phyloP scores from a whole-genome alignment of 1,284 basidiomycete genomes.

The Cutaneotrichosporon mucoides region DNA sequence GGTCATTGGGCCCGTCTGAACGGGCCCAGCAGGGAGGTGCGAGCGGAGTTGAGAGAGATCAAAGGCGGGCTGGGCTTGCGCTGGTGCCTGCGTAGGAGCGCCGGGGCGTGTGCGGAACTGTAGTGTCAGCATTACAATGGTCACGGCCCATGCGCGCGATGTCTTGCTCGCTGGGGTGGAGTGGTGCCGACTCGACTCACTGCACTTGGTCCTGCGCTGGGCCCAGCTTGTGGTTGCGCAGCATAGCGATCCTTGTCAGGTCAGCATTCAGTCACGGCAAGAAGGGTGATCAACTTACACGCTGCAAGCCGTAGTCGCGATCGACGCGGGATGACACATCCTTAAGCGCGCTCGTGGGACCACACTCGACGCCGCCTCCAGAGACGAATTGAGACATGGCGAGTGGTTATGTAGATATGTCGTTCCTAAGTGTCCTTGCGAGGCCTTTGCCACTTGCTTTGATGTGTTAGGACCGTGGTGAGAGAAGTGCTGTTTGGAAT shows the following conservation, averaged over 20 bases:
- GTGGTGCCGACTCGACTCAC: background rate
- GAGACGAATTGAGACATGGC: slow-evolving; percentile 37
- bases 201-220: slow-evolving; percentile 14
- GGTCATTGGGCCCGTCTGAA: background rate
- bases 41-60: slow-evolving; percentile 38
- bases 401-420: background rate
- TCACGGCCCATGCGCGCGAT: background rate
- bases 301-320: slow-evolving; percentile 35
- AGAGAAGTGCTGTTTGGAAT: no score
- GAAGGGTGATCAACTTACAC: slow-evolving; percentile 22
- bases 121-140: no score
- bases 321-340: slow-evolving; percentile 36
- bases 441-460: background rate
- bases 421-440: no score
- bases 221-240: slow-evolving; percentile 6
- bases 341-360: slow-evolving; percentile 38
- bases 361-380: slow-evolving; percentile 38
- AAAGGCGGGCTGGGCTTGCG: slow-evolving; percentile 23
- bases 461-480: no score
- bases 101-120: slow-evolving; percentile 16
- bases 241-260: slow-evolving; percentile 12
- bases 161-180: no score
- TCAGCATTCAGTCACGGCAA: no score
- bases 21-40: slow-evolving; percentile 25
- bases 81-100: slow-evolving; percentile 1